phyloP scores from a whole-genome alignment of 129 eudicot genomes.

The Sambucus nigra region DNA sequence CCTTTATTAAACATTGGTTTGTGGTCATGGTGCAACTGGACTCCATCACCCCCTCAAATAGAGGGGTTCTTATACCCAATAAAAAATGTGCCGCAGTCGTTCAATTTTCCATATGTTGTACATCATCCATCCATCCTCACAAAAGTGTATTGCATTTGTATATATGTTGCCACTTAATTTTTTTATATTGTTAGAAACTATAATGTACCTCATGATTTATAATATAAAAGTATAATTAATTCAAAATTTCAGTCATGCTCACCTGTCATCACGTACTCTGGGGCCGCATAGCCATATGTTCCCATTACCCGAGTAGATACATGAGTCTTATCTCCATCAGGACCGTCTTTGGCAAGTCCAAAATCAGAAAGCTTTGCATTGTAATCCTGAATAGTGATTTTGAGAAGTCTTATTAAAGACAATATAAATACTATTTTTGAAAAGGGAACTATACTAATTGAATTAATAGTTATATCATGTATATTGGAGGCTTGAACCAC shows the following conservation, averaged over 20 bases:
- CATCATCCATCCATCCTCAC: no score
- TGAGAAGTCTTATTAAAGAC: neutral
- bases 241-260: constrained; percentile 10
- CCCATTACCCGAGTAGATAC: constrained; percentile 91
- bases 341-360: constrained; percentile 97
- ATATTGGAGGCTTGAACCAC: constrained; percentile 15
- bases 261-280: constrained; percentile 92
- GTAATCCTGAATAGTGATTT: constrained; percentile 45
- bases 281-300: constrained; percentile 93
- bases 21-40: no score
- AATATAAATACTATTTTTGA: neutral
- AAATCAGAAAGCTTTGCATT: constrained; percentile 96
- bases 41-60: no score
- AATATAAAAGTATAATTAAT: no score
- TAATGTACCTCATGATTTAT: no score
- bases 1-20: no score
- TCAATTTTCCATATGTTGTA: no score
- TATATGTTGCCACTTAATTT: no score
- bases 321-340: constrained; percentile 86
- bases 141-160: no score
- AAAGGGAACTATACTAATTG: neutral
- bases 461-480: neutral
- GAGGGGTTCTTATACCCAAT: no score
- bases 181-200: no score
- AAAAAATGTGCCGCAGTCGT: no score